Conservation (phyloP, 345 rosid genomes). For the Salix exigua region DNA sequence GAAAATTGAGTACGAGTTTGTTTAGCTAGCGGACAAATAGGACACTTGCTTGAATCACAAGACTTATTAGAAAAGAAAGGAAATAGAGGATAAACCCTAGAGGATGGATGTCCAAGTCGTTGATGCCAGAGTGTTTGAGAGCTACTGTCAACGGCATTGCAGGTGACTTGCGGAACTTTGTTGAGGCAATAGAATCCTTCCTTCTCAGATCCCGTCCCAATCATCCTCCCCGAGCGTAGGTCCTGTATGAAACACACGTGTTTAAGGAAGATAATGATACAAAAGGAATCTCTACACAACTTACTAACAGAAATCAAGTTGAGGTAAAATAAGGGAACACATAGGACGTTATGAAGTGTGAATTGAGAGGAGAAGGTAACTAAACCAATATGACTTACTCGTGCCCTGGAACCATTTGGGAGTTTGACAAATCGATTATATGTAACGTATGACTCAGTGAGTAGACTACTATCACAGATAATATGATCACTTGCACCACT, state of each 20-base stretch:
- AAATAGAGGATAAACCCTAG: background rate
- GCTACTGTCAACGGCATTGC: background rate
- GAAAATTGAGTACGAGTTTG: background rate
- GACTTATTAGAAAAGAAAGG: background rate
- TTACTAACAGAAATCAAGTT: too few relatives aligned
- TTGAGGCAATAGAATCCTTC: background rate
- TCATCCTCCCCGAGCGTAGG: background rate
- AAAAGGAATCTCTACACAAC: too few relatives aligned
- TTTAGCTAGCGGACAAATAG: background rate
- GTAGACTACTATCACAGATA: too few relatives aligned
- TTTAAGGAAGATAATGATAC: too few relatives aligned
- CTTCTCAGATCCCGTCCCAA: background rate
- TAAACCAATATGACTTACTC: too few relatives aligned
- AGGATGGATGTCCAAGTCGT: background rate
- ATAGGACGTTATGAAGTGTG: too few relatives aligned
- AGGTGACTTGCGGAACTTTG: background rate
- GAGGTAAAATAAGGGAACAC: too few relatives aligned
- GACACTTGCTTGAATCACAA: background rate
- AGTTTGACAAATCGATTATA: too few relatives aligned
- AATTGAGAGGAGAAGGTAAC: too few relatives aligned
- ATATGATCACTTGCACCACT: too few relatives aligned
- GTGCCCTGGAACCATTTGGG: too few relatives aligned
- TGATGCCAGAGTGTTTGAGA: background rate
- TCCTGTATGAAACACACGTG: background rate
- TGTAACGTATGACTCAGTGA: too few relatives aligned